phyloP scores from a whole-genome alignment of 495 filamentous ascomycete species.

The Lophiotrema nucula region DNA sequence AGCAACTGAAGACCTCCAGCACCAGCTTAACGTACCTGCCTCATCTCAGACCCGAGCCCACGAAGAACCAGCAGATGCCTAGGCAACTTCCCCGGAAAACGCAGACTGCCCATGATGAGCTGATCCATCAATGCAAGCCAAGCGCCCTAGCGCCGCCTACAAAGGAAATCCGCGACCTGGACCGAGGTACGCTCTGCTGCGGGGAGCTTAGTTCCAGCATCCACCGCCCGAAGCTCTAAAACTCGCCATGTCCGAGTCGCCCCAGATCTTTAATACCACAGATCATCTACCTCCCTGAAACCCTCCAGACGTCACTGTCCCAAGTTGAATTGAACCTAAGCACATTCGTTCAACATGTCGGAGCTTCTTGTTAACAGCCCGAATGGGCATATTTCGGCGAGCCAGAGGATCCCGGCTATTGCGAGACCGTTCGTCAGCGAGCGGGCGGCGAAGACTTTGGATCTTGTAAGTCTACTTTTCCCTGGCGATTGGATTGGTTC shows the following conservation, averaged over 20 bases:
- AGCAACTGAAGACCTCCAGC: no score
- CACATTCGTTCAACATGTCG: slow-evolving; percentile 18
- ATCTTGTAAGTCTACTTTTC: slow-evolving; percentile 50
- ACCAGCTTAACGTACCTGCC: no score
- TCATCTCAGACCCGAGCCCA: no score
- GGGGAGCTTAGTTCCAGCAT: slow-evolving; percentile 1
- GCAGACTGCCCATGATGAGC: no score
- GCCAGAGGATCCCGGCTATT: slow-evolving; percentile 41
- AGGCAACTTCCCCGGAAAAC: no score
- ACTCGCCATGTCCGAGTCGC: slow-evolving; percentile 26
- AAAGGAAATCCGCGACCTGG: no score
- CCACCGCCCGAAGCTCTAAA: slow-evolving; percentile 3
- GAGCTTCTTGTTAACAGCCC: slow-evolving; percentile 34
- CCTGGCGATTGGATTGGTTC: no score
- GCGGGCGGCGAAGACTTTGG: slow-evolving; percentile 70
- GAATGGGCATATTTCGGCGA: slow-evolving; percentile 35
- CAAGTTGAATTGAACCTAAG: slow-evolving; percentile 1
- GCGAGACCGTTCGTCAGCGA: slow-evolving; percentile 65
- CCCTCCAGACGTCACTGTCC: not conserved
- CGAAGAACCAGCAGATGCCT: no score
- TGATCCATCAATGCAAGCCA: no score
- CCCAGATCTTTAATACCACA: not conserved
- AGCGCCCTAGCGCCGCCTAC: no score
- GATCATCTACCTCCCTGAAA: not conserved
- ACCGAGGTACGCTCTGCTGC: no score